Evolutionary conservation across 306 rosid genomes (phyloP).

Genomic region (Parietaria judaica): DNA sequence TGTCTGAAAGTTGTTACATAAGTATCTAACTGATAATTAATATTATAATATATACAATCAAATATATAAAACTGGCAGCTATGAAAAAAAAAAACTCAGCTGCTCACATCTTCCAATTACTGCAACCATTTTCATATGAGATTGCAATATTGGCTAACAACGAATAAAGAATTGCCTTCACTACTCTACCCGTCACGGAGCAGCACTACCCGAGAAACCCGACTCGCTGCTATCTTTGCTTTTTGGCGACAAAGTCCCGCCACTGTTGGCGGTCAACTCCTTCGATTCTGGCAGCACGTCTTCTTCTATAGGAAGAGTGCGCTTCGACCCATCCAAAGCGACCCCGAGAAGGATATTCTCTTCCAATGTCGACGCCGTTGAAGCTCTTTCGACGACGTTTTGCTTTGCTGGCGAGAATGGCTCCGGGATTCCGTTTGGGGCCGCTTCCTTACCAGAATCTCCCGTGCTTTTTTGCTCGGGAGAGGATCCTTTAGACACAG

Average conservation of each 20-base stretch:
- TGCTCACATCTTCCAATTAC: conserved; percentile 26
- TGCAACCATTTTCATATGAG: conserved; percentile 12
- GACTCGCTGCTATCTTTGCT: conserved; percentile 57
- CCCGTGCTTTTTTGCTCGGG: conserved; percentile 39
- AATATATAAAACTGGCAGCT: conserved; percentile 38
- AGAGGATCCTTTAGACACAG: conserved; percentile 27
- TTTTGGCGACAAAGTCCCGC: conserved; percentile 40
- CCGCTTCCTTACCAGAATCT: conserved; percentile 36
- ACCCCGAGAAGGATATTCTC: conserved; percentile 91
- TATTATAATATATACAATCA: conserved; percentile 22
- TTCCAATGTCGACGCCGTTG: conserved; percentile 49
- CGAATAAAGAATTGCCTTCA: conserved; percentile 9
- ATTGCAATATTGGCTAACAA: conserved; percentile 11
- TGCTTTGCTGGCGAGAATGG: conserved; percentile 35
- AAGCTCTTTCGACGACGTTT: conserved; percentile 51
- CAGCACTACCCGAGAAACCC: conserved; percentile 8
- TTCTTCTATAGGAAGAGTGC: conserved; percentile 87
- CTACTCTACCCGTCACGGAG: conserved; percentile 31
- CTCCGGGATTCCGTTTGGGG: conserved; percentile 29
- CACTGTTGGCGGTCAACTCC: conserved; percentile 47
- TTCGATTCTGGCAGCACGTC: conserved; percentile 51
- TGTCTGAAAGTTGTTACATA: neutral
- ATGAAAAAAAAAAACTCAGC: conserved; percentile 63
- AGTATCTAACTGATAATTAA: neutral
- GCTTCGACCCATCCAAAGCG: conserved; percentile 91